phyloP scores from a whole-genome alignment of 2,329 filamentous ascomycete species.

The Cladophialophora carrionii region DNA sequence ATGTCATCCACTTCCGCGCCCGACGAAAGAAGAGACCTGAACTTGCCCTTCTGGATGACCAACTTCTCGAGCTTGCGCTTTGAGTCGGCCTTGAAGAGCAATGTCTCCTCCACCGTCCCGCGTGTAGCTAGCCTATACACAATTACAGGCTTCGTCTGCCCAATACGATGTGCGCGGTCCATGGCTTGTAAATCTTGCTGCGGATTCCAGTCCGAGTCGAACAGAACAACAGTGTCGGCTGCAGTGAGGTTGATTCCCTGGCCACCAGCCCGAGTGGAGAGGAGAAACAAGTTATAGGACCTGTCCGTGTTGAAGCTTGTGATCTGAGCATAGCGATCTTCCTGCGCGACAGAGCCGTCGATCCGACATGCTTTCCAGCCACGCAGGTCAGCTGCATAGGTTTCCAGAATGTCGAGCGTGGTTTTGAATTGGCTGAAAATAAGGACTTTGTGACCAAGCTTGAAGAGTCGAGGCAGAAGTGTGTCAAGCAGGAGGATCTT shows the following conservation, averaged over 20 bases:
- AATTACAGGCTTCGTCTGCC: conserved; percentile 87
- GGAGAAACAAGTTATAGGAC: conserved; percentile 74
- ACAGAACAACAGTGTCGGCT: conserved; percentile 90
- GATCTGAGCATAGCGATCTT: conserved; percentile 70
- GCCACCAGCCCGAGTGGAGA: conserved; percentile 88
- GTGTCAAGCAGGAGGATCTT: conserved; percentile 96
- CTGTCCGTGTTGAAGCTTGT: conserved; percentile 70
- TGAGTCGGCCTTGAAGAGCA: conserved; percentile 84
- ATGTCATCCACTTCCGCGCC: conserved; percentile 32
- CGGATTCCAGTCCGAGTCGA: conserved; percentile 91
- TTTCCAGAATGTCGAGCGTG: conserved; percentile 85
- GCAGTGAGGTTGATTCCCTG: conserved; percentile 93
- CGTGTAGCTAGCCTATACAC: conserved; percentile 93
- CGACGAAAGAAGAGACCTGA: conserved; percentile 65
- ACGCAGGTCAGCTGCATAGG: conserved; percentile 79
- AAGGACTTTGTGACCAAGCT: conserved; percentile 80
- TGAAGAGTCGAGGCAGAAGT: conserved; percentile 74
- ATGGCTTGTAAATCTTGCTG: conserved; percentile 97
- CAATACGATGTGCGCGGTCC: conserved; percentile 92
- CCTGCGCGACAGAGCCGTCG: conserved; percentile 81
- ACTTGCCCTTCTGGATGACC: conserved; percentile 91
- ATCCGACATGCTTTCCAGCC: conserved; percentile 85
- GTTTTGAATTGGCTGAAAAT: conserved; percentile 98
- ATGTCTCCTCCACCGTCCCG: conserved; percentile 84
- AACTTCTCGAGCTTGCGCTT: conserved; percentile 92